These are phyloP conservation scores for Curvularia lunata DNA, from an alignment of 2,329 filamentous ascomycete species.

Conservation along the genomic window DNA sequence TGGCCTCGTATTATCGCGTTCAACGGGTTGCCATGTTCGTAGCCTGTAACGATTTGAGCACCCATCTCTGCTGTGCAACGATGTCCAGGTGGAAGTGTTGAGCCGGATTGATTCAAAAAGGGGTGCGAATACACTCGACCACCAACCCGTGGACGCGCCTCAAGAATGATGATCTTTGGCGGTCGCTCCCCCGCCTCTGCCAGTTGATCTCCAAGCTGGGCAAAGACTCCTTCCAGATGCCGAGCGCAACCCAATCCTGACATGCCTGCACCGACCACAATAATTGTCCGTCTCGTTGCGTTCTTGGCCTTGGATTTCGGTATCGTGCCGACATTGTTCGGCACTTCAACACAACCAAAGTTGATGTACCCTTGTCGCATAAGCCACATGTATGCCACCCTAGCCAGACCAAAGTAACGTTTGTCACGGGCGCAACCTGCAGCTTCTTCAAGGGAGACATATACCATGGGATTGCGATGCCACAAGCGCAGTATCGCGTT, in stretches of 20 bases:
- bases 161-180: constrained; percentile 79
- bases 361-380: constrained; percentile 93
- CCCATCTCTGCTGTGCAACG: constrained; percentile 92
- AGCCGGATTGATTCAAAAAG: constrained; percentile 64
- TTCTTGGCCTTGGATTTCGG: constrained; percentile 51
- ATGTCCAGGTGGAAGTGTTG: constrained; percentile 60
- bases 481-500: constrained; percentile 93
- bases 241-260: constrained; percentile 90
- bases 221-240: constrained; percentile 85
- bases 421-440: constrained; percentile 86
- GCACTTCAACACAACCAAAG: constrained; percentile 86
- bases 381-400: constrained; percentile 91
- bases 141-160: constrained; percentile 85
- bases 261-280: constrained; percentile 92
- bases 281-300: constrained; percentile 72
- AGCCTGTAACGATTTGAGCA: constrained; percentile 97
- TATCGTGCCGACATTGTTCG: constrained; percentile 50
- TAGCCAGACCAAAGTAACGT: constrained; percentile 88
- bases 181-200: constrained; percentile 68
- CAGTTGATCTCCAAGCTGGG: constrained; percentile 76
- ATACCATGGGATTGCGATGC: constrained; percentile 82
- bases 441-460: constrained; percentile 82
- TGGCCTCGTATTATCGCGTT: constrained; percentile 91
- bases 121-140: constrained; percentile 91
- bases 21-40: constrained; percentile 91